Base-by-base conservation (phyloP, 2,329 filamentous ascomycete genomes). In the Pseudocercospora cruenta region DNA sequence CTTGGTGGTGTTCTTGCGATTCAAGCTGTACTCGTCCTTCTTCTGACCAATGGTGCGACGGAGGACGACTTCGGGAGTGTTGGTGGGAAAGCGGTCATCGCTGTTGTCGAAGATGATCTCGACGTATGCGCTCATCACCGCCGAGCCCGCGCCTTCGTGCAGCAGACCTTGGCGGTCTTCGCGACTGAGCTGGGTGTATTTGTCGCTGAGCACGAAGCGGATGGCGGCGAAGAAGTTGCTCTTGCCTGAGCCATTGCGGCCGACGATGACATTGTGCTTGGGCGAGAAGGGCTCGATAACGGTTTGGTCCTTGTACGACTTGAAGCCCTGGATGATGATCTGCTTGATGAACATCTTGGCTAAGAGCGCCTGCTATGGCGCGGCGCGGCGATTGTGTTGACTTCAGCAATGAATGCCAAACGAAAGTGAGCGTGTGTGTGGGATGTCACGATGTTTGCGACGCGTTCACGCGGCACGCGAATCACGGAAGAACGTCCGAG, bases 281-380 rank as follows among this genome's bases (percentile, higher is more conserved):
- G 94, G 90, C 53, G 94, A 98, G 81, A 99, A 99, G 67, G 94
- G 94, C 78, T 99, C 95, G 78, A 98, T 97, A 79, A 97, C 92
- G 60, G 93, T 98, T 80, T 99, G 96, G 78, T 99, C 94, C 86
- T 99, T 99, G 88, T 99, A 99, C 54, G 69, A 63, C 54, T 99
- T 99, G 84, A 99, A 99, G 88, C 95, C 95, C 81, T 99, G 95
- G 78, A 99, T 98, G 80, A 97, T 98, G 80, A 98, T 97, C 84
- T 99, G 95, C 82, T 99, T 99, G 87, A 99, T 97, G 84, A 96
- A 95, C 94, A 97, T 97, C 28, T 51, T 63, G 62, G 54, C n/a
- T 14, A 9, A 10, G 7, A 22, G 47, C 47, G 47, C 47, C 51
- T n/a, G 26, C 10, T 55, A 24, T 24, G 47, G 47, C 51, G 51